phyloP scores from a whole-genome alignment of 2,329 filamentous ascomycete genomes.

The Epichloe sylvatica region DNA sequence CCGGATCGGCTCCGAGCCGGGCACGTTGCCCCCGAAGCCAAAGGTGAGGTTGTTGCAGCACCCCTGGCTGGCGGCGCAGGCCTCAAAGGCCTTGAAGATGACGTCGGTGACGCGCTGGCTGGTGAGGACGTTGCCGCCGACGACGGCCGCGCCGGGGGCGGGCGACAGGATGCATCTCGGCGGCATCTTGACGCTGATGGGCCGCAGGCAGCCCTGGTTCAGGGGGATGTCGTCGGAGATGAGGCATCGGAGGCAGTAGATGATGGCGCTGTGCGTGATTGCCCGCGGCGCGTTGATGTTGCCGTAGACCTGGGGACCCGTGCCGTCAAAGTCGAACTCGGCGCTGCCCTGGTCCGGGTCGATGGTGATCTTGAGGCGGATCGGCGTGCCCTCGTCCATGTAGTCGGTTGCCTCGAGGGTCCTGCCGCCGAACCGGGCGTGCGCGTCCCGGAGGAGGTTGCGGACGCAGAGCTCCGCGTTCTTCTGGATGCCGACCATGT shows the following conservation, averaged over 20 bases:
- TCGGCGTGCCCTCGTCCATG: slow-evolving; percentile 76
- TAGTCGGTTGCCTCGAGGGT: slow-evolving; percentile 60
- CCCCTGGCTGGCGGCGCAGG: slow-evolving; percentile 66
- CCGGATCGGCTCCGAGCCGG: slow-evolving; percentile 22
- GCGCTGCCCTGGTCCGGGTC: slow-evolving; percentile 63
- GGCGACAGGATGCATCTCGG: slow-evolving; percentile 61
- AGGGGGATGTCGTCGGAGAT: slow-evolving; percentile 72
- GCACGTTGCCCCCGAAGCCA: slow-evolving; percentile 45
- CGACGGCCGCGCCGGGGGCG: slow-evolving; percentile 66
- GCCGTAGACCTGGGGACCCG: slow-evolving; percentile 64
- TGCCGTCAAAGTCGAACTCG: slow-evolving; percentile 67
- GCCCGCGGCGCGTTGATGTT: slow-evolving; percentile 74
- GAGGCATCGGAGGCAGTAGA: slow-evolving; percentile 68
- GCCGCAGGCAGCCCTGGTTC: slow-evolving; percentile 69
- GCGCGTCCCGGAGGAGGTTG: slow-evolving; percentile 56
- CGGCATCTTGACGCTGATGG: slow-evolving; percentile 61
- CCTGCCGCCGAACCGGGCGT: slow-evolving; percentile 54
- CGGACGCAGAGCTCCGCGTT: slow-evolving; percentile 67
- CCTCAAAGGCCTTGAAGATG: slow-evolving; percentile 56
- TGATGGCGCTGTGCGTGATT: slow-evolving; percentile 74
- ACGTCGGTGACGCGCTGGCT: slow-evolving; percentile 31
- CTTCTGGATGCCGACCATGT: slow-evolving; percentile 69
- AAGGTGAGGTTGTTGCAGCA: slow-evolving; percentile 79
- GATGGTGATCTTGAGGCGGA: slow-evolving; percentile 60
- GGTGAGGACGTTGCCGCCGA: slow-evolving; percentile 60